Evolutionary conservation across 2,329 filamentous ascomycete genomes (phyloP).

Genomic region (Rhynchosporium agropyri): DNA sequence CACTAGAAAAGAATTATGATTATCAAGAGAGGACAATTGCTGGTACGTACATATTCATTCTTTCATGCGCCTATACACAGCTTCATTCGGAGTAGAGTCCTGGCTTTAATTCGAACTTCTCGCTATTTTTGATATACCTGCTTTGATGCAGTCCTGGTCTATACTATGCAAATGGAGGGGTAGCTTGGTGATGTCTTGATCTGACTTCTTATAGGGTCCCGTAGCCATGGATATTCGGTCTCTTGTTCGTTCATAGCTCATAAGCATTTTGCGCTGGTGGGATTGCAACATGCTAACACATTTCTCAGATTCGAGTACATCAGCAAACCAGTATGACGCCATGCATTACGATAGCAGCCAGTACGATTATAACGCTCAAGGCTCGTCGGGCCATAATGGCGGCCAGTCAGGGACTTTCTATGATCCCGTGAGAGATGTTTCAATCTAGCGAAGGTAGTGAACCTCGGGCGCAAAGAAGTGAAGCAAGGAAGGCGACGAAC

Average conservation of each 20-base stretch:
- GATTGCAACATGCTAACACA: conserved; percentile 6
- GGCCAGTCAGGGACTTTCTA: conserved; percentile 20
- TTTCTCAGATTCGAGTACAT: not conserved
- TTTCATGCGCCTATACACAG: not conserved
- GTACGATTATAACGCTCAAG: not conserved
- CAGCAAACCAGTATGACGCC: not conserved
- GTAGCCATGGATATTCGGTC: not conserved
- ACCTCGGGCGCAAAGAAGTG: not conserved
- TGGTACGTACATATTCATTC: not conserved
- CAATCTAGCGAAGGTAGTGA: not conserved
- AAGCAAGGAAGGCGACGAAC: not conserved
- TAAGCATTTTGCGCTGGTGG: not conserved
- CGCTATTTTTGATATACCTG: not conserved
- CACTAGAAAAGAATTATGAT: not conserved
- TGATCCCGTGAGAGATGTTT: conserved; percentile 29
- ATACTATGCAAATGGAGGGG: not conserved
- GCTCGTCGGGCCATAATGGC: not conserved
- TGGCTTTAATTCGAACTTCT: not conserved
- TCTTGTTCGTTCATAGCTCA: conserved; percentile 3
- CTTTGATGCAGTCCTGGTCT: not conserved
- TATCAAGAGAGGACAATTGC: not conserved
- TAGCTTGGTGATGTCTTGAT: not conserved
- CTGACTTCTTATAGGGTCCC: conserved; percentile 2
- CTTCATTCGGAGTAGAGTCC: not conserved
- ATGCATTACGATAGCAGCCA: not conserved